A percentile compares a stretch with the other conserved stretches of the same genome.
Conservation (phyloP, 2,329 filamentous ascomycete species). For the Calonectria pteridis region DNA sequence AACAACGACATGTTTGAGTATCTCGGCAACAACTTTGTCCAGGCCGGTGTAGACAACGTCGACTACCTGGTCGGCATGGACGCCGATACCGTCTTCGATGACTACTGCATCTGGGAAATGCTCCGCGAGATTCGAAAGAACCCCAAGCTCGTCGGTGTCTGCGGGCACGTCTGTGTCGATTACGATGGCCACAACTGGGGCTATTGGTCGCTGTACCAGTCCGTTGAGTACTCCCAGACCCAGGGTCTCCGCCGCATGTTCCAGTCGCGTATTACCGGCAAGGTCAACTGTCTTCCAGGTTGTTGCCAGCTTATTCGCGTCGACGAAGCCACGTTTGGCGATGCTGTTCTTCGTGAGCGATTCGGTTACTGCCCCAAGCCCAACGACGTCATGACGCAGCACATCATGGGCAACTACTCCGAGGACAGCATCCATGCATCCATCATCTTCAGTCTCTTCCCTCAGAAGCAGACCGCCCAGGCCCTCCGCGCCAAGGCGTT, state of each 20-base stretch:
- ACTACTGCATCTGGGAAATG: conserved; percentile 59
- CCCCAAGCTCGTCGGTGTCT: conserved; percentile 59
- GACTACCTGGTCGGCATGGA: conserved; percentile 62
- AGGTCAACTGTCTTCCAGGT: conserved; percentile 62
- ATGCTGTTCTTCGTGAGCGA: conserved; percentile 58
- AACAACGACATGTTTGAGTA: conserved; percentile 58
- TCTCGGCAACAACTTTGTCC: conserved; percentile 54
- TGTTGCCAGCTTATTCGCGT: conserved; percentile 64
- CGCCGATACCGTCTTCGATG: conserved; percentile 61
- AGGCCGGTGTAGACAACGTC: conserved; percentile 53
- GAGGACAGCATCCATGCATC: conserved; percentile 64
- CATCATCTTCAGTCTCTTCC: conserved; percentile 61
- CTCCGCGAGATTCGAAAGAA: conserved; percentile 57
- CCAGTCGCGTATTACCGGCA: conserved; percentile 62
- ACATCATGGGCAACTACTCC: conserved; percentile 62
- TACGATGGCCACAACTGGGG: conserved; percentile 57
- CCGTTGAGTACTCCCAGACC: conserved; percentile 61
- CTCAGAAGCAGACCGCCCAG: conserved; percentile 59
- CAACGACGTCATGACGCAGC: conserved; percentile 61
- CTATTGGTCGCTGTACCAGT: conserved; percentile 61
- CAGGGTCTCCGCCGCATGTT: conserved; percentile 62
- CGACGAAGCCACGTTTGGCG: conserved; percentile 62
- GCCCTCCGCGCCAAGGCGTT: conserved; percentile 60
- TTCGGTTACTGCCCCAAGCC: conserved; percentile 63
- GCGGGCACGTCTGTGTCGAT: conserved; percentile 62